phyloP scores from a whole-genome alignment of 1,284 basidiomycete genomes.

The Cryptococcus maquisensis region DNA sequence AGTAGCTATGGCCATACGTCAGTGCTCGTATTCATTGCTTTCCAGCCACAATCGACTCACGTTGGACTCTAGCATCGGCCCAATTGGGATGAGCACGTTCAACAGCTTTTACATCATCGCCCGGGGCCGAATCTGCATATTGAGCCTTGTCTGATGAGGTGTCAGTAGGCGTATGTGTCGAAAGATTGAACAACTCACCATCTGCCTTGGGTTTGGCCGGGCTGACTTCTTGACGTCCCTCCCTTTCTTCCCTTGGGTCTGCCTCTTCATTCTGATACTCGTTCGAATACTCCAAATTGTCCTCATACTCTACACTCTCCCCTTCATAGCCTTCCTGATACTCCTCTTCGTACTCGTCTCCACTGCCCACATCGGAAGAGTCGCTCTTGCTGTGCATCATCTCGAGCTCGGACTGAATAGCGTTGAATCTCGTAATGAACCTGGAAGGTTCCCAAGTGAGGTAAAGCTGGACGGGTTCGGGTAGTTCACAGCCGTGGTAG shows the following conservation, averaged over 20 bases:
- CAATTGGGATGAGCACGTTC: constrained; percentile 12
- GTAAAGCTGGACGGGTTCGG: constrained; percentile 37
- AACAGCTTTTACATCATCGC: constrained; percentile 3
- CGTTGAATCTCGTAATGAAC: constrained; percentile 41
- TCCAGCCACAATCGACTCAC: neutral
- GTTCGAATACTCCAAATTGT: neutral
- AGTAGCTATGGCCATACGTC: neutral
- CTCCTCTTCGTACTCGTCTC: constrained; percentile 8
- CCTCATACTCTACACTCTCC: neutral
- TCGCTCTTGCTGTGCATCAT: constrained; percentile 61
- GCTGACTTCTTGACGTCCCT: constrained; percentile 4
- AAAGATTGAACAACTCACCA: neutral
- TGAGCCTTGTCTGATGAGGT: constrained; percentile 1
- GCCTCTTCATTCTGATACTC: constrained; percentile 10
- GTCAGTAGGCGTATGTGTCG: neutral
- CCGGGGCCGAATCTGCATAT: constrained; percentile 5
- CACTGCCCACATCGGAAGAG: constrained; percentile 8
- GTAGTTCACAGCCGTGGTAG: constrained; percentile 37
- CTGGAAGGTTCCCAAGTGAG: constrained; percentile 31
- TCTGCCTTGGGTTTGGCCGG: constrained; percentile 2
- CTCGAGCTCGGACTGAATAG: constrained; percentile 36
- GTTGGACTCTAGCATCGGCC: constrained; percentile 5
- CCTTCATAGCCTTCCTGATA: constrained; percentile 5
- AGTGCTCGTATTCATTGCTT: too few species aligned
- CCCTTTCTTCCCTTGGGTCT: neutral